Percentiles rank a stretch among this genome's conserved stretches.
Conservation (phyloP, 306 rosid genomes). For the Cyclanthera cordifolia region DNA sequence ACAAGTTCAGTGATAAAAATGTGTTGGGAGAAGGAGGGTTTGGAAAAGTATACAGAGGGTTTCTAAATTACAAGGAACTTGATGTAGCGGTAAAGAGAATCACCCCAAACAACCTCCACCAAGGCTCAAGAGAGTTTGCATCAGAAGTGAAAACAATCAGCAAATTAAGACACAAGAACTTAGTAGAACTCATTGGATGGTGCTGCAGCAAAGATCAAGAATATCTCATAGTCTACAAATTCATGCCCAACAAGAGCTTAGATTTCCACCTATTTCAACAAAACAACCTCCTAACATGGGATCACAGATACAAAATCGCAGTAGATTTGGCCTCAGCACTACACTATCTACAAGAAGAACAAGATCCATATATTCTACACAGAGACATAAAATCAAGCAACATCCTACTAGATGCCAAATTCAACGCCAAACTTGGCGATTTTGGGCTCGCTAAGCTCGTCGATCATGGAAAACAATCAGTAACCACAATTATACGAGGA, state of each 20-base stretch:
- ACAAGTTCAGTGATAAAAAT: slow-evolving; percentile 28
- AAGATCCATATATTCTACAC: slow-evolving; percentile 34
- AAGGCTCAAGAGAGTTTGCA: slow-evolving; percentile 24
- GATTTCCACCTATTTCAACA: slow-evolving; percentile 36
- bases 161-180: slow-evolving; percentile 37
- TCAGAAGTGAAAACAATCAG: slow-evolving; percentile 47
- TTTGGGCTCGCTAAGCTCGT: slow-evolving; percentile 48
- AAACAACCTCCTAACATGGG: slow-evolving; percentile 26
- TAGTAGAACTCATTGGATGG: slow-evolving; percentile 54
- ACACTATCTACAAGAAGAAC: slow-evolving; percentile 50
- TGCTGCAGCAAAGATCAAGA: slow-evolving; percentile 33
- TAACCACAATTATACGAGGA: slow-evolving; percentile 26
- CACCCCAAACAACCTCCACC: slow-evolving; percentile 21
- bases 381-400: slow-evolving; percentile 51
- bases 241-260: slow-evolving; percentile 47
- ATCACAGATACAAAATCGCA: slow-evolving; percentile 27
- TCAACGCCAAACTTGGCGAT: slow-evolving; percentile 44
- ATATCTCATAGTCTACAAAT: slow-evolving; percentile 32
- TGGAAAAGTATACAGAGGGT: slow-evolving; percentile 44
- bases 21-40: slow-evolving; percentile 50
- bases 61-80: slow-evolving; percentile 16
- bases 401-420: slow-evolving; percentile 38
- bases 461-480: slow-evolving; percentile 22
- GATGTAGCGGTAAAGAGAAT: slow-evolving; percentile 47
- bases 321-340: slow-evolving; percentile 34